phyloP scores from a whole-genome alignment of 108 stramenopile genomes.

The Tribonema minus region DNA sequence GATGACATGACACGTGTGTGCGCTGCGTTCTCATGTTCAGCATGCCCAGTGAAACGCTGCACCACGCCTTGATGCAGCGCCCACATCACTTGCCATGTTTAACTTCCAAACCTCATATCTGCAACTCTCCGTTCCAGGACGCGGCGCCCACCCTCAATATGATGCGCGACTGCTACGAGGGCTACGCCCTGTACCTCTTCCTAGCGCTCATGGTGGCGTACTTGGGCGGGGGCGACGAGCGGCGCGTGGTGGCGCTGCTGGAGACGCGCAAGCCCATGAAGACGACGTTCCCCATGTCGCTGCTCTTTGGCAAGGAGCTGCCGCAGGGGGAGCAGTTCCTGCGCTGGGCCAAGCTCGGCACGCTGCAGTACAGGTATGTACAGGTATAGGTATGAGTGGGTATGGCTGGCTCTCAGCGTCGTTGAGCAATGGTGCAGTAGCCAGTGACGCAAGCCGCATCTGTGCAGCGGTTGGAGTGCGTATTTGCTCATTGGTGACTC shows the following conservation, averaged over 20 bases:
- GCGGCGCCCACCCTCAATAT: conserved; percentile 40
- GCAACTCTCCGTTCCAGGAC: neutral
- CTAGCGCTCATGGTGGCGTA: conserved; percentile 51
- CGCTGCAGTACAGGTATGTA: conserved; percentile 49
- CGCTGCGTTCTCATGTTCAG: no score
- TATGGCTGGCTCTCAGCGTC: no score
- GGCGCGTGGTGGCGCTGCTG: conserved; percentile 41
- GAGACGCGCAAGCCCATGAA: conserved; percentile 23
- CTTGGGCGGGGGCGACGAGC: conserved; percentile 52
- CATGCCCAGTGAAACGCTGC: no score
- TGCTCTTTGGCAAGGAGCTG: conserved; percentile 39
- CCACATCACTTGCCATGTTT: no score
- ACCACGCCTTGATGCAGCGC: no score
- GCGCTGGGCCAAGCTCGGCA: conserved; percentile 51
- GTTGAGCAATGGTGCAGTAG: no score
- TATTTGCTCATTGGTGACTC: no score
- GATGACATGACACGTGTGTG: no score
- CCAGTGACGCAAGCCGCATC: no score
- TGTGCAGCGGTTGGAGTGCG: no score
- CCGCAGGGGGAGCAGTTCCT: conserved; percentile 45
- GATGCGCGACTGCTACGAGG: conserved; percentile 57
- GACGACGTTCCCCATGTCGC: conserved; percentile 44
- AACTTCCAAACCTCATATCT: no score
- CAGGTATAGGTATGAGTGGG: no score
- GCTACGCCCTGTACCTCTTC: conserved; percentile 58